phyloP scores from a whole-genome alignment of 345 rosid genomes.

The Pugionium dolabratum region DNA sequence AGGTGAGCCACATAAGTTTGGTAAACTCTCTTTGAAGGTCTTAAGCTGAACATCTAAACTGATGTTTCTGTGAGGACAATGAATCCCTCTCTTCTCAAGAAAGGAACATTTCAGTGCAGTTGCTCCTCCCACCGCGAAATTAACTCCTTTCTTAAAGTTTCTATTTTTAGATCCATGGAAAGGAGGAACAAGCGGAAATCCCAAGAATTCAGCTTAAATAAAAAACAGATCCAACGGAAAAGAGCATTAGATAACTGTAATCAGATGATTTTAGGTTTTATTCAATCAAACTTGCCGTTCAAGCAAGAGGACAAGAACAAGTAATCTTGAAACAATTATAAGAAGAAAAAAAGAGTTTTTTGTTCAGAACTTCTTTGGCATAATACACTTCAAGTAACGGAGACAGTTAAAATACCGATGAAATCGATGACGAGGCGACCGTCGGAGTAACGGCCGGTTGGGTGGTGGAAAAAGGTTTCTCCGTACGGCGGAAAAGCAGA shows the following conservation, averaged over 20 bases:
- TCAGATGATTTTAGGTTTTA: not conserved
- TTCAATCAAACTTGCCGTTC: not conserved
- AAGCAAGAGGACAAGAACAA: not conserved
- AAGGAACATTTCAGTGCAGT: constrained; percentile 41
- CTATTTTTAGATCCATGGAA: constrained; percentile 35
- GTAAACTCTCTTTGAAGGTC: constrained; percentile 44
- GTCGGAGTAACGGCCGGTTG: constrained; percentile 50
- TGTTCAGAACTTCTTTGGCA: no score
- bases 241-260: no score
- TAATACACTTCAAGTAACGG: no score
- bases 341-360: no score
- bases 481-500: constrained; percentile 49
- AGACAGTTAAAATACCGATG: constrained; percentile 39
- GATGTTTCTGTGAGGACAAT: not conserved
- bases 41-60: constrained; percentile 47
- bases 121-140: constrained; percentile 55
- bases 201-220: constrained; percentile 46
- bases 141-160: constrained; percentile 45
- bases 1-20: constrained; percentile 41
- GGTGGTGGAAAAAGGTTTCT: constrained; percentile 46
- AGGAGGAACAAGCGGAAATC: constrained; percentile 47
- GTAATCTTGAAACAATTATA: no score
- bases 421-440: constrained; percentile 61
- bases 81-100: constrained; percentile 40
- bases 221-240: not conserved